Percentiles rank a stretch among this genome's conserved stretches.
Conservation (phyloP, 164 flowering plant genomes). For the Tetracentron sinense region DNA sequence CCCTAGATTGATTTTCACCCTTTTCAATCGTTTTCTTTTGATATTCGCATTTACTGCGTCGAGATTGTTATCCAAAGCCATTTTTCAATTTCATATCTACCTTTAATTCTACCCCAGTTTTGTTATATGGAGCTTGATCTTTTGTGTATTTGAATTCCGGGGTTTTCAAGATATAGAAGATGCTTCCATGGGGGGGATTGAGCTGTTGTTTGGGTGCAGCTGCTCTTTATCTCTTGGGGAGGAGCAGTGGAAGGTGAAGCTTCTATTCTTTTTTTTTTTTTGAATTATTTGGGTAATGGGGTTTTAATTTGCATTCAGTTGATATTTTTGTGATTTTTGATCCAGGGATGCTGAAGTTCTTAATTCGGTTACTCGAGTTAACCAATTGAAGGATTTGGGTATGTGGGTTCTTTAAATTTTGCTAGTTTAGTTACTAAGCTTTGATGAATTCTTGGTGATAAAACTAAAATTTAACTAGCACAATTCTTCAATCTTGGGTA, state of each 20-base stretch:
- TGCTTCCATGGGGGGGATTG: conserved; percentile 92
- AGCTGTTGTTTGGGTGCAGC: conserved; percentile 92
- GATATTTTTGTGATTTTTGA: background rate
- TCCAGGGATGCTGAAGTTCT: conserved; percentile 80
- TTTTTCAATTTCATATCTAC: background rate
- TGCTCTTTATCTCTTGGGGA: conserved; percentile 86
- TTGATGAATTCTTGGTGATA: too few relatives aligned
- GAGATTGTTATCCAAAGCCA: background rate
- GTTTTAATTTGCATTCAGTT: background rate
- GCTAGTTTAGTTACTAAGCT: too few relatives aligned
- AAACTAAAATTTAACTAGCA: too few relatives aligned
- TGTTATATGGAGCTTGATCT: background rate
- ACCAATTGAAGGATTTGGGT: conserved; percentile 93
- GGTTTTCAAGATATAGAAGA: conserved; percentile 16
- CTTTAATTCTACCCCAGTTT: background rate
- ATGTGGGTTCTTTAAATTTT: conserved; percentile 9
- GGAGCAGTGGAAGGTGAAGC: conserved; percentile 77
- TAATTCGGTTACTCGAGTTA: conserved; percentile 65
- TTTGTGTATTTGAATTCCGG: background rate
- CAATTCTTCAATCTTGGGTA: too few relatives aligned
- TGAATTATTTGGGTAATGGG: background rate
- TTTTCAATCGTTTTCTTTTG: background rate
- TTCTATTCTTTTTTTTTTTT: background rate
- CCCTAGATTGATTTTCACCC: background rate
- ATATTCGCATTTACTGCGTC: background rate